Base-by-base conservation (phyloP, 805 yeast species). In the Schwanniomyces yamadae region DNA sequence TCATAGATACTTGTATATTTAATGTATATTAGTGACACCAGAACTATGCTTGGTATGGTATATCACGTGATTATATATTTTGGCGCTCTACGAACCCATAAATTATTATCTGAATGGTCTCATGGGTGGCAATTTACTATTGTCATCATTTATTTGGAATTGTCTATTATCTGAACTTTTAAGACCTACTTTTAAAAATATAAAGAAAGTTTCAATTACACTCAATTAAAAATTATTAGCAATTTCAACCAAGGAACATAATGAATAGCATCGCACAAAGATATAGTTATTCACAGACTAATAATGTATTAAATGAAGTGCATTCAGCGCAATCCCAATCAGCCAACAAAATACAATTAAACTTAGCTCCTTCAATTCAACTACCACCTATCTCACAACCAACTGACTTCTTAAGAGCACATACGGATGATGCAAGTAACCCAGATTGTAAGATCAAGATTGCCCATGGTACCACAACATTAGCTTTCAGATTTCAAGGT, bases 391-490 rank as follows among this genome's bases (percentile, higher is more conserved):
- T 86, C 42, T 78, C 90, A 33, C 80, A 83, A 50, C 98, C 99
- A 21, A 79, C 96, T 5, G 95, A 85, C 36, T 91, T 91, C 59
- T 70, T 93, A 48, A 77, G 98, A 61, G 97, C 97, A n/a, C 97
- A 93, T 63, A 93, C 99, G 6, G 99, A 93, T 63, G 97, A 93
- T 63, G 82, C 88, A 13, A 58, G 80, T 42, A 91, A 90, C 59
- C 95, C 95, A 18, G 97, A 89, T 57, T 90, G 95, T 66, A 84
- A 82, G 55, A 91, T 93, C 69, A 91, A 93, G 61, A 85, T 93
- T 55, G 96, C 97, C 15, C 99, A 93, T 64, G 99, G 99, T 61
- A 93, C 99, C n/a, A 93, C 99, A 5, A 93, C 99, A 10, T 72
- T 93, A 52, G 96, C 98, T 7, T 93, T 93, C 70, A 76, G 97